These are phyloP conservation scores for Fonsecaea erecta DNA, from an alignment of 2,329 filamentous ascomycete genomes.

Conservation along the genomic window DNA sequence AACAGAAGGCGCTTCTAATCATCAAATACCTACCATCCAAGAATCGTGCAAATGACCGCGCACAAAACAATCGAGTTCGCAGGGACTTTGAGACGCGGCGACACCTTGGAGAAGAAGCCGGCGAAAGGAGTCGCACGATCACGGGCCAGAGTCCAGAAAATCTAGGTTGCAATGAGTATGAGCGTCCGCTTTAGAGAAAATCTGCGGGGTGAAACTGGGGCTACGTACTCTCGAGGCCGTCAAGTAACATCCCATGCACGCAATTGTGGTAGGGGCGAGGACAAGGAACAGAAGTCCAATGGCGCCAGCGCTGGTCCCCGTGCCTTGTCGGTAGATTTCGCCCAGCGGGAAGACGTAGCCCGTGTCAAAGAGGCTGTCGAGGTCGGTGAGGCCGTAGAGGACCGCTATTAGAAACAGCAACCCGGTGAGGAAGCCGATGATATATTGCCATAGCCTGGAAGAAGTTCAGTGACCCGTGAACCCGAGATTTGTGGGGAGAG, in stretches of 20 bases:
- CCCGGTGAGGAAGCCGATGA: slow-evolving; percentile 52
- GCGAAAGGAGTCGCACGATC: slow-evolving; percentile 62
- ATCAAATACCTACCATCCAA: slow-evolving; percentile 49
- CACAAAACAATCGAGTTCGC: slow-evolving; percentile 61
- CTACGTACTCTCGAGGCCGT: slow-evolving; percentile 16
- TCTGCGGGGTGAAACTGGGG: not conserved
- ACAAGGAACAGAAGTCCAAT: slow-evolving; percentile 59
- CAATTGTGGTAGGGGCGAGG: slow-evolving; percentile 52
- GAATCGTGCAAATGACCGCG: slow-evolving; percentile 55
- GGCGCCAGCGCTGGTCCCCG: slow-evolving; percentile 56
- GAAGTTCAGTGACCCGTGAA: not conserved
- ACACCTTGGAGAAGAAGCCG: slow-evolving; percentile 54
- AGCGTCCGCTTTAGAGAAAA: not conserved
- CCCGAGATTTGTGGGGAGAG: not conserved
- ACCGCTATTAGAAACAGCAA: slow-evolving; percentile 56
- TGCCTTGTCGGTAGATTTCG: slow-evolving; percentile 67
- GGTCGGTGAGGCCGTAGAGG: slow-evolving; percentile 56
- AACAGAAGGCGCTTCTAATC: too few species aligned
- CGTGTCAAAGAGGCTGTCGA: slow-evolving; percentile 43
- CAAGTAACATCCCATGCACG: slow-evolving; percentile 20
- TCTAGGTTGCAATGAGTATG: slow-evolving; percentile 47
- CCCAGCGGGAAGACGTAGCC: slow-evolving; percentile 63
- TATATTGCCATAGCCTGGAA: slow-evolving; percentile 47
- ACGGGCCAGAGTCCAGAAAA: slow-evolving; percentile 65
- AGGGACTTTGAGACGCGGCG: slow-evolving; percentile 54